phyloP scores from a whole-genome alignment of 1,284 basidiomycete species.

The Cryptococcus sp. region DNA sequence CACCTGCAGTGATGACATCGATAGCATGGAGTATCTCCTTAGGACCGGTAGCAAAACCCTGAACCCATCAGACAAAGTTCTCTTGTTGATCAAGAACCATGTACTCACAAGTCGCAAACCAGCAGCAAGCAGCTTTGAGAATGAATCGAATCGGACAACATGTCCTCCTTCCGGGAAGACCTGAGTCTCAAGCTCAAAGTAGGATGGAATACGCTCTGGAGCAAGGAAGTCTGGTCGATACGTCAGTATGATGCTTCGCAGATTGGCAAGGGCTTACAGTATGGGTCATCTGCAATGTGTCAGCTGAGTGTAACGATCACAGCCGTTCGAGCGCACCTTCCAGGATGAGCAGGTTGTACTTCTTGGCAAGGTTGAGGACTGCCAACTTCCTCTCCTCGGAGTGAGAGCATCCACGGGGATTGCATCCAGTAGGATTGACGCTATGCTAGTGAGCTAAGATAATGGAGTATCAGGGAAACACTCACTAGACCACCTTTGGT shows the following conservation, averaged over 20 bases:
- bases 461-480: not conserved
- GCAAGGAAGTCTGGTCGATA: constrained; percentile 51
- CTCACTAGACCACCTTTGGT: constrained; percentile 71
- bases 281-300: constrained; percentile 62
- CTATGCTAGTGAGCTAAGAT: not conserved
- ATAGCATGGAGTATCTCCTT: constrained; percentile 67
- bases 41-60: constrained; percentile 77
- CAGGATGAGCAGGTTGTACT: constrained; percentile 75
- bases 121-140: constrained; percentile 81
- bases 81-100: no score
- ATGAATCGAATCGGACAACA: constrained; percentile 80
- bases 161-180: constrained; percentile 56
- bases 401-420: constrained; percentile 76
- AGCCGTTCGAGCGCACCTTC: constrained; percentile 57
- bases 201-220: constrained; percentile 58
- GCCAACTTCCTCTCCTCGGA: constrained; percentile 68
- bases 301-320: not conserved
- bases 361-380: constrained; percentile 66
- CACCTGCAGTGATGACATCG: constrained; percentile 61
- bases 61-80: not conserved
- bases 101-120: constrained; percentile 50
- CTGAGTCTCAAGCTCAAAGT: constrained; percentile 67
- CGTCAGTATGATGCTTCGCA: not conserved
- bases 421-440: constrained; percentile 58
- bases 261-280: constrained; percentile 48